These are phyloP conservation scores for Chaetomium strumarium DNA, from an alignment of 2,329 filamentous ascomycete genomes.

Conservation along the genomic window DNA sequence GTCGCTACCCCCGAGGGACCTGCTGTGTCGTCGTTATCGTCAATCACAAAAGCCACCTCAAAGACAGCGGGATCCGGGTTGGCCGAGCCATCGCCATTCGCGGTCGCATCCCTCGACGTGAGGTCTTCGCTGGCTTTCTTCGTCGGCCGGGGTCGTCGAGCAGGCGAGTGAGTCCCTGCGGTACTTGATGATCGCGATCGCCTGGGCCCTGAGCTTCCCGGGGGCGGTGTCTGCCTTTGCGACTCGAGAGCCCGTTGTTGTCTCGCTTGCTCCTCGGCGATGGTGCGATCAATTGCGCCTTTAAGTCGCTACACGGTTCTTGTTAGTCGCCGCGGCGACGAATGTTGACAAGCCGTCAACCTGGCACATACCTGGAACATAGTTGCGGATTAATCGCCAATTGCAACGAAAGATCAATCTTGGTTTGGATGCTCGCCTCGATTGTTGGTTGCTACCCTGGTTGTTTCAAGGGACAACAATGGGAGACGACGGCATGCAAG, in stretches of 20 bases:
- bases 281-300: conserved; percentile 77
- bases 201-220: conserved; percentile 39
- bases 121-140: conserved; percentile 38
- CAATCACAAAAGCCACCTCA: conserved; percentile 78
- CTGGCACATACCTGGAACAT: conserved; percentile 29
- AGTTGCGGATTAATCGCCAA: conserved; percentile 4
- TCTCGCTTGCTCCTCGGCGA: conserved; percentile 86
- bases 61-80: conserved; percentile 83
- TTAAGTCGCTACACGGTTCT: conserved; percentile 59
- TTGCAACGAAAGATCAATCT: neutral
- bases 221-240: conserved; percentile 39
- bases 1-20: conserved; percentile 44
- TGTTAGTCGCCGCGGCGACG: conserved; percentile 2
- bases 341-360: neutral
- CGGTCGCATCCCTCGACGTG: conserved; percentile 26
- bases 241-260: conserved; percentile 55
- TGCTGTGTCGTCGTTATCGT: conserved; percentile 65
- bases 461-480: neutral
- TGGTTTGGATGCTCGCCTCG: neutral
- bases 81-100: conserved; percentile 33
- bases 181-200: conserved; percentile 35
- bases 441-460: neutral
- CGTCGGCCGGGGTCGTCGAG: conserved; percentile 33
- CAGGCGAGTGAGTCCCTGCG: conserved; percentile 30
- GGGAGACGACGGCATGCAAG: neutral